phyloP scores from a whole-genome alignment of 768 basidiomycete genomes.

The Xanthoconium purpureum region DNA sequence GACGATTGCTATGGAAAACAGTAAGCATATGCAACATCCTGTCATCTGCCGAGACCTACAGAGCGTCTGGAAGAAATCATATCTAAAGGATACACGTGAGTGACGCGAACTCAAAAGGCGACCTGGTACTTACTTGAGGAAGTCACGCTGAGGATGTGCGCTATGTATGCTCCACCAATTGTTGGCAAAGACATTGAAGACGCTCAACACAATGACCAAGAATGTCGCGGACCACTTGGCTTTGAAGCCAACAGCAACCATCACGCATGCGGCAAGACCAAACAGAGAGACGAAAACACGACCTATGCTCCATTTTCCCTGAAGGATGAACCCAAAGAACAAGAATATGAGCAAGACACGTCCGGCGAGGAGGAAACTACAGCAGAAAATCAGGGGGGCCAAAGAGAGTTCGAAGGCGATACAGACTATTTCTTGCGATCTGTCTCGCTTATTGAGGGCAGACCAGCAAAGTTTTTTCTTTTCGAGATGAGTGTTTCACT shows the following conservation, averaged over 20 bases:
- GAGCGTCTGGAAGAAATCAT: slow-evolving; percentile 99
- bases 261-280: slow-evolving; percentile 87
- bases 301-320: slow-evolving; percentile 85
- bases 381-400: slow-evolving; percentile 1
- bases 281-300: slow-evolving; percentile 86
- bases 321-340: slow-evolving; percentile 95
- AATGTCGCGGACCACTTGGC: slow-evolving; percentile 98
- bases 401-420: background rate
- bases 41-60: slow-evolving; percentile 38
- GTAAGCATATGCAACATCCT: background rate
- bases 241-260: slow-evolving; percentile 99
- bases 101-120: background rate
- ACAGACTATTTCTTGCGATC: slow-evolving; percentile 98
- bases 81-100: slow-evolving; percentile 48
- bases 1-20: slow-evolving; percentile 65
- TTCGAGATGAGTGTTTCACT: slow-evolving; percentile 89
- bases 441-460: slow-evolving; percentile 87
- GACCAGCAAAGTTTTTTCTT: slow-evolving; percentile 85
- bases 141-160: slow-evolving; percentile 93
- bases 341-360: slow-evolving; percentile 98
- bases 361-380: slow-evolving; percentile 93
- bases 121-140: slow-evolving; percentile 77
- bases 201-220: slow-evolving; percentile 84
- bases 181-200: slow-evolving; percentile 98
- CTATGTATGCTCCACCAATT: slow-evolving; percentile 97